Base-by-base conservation (phyloP, 306 rosid species). In the Quercus variabilis region DNA sequence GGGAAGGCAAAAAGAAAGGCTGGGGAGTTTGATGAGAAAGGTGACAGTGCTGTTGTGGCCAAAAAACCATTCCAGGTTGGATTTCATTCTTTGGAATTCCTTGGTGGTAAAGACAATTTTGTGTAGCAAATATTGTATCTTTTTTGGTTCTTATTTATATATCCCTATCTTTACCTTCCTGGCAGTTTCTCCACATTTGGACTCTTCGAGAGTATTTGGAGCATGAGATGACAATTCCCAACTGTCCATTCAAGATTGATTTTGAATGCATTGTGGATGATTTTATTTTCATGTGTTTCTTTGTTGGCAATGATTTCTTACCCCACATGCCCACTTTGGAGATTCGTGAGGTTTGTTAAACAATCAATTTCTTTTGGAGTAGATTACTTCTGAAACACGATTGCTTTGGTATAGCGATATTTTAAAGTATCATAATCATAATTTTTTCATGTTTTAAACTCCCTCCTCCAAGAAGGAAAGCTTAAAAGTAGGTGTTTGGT, bases 241-340 rank as follows among this genome's bases (percentile, higher is more conserved):
- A 90, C 83, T 10, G 77, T 78, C 90, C 97, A 28, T 86, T 91
- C 41, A 88, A 91, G 90, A 83, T 89, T 57, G 94, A 93, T 84
- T 78, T 92, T 65, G 99, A 96, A 86, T 75, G 94, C 83, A 86
- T 96, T 57, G 93, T 91, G 82, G 99, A 96, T 88, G 99, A 96
- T 80, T 96, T 96, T 80, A 92, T 96, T 84, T 96, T 96, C 84
- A 87, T 96, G 26, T 96, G 99, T 75, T 96, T 96, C 79, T 96
- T 96, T 41, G 98, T 96, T 69, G 98, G 99, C 74, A 96, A 96
- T 71, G 99, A 96, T 88, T 96, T 96, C 85, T 89, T 96, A 75
- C 99, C 99, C 11, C 99, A 96, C 79, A 93, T 96, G 99, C 98
- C 99, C 35, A 96, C 98, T 3, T 77, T 96, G 54, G 99, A 96